Evolutionary conservation across 495 filamentous ascomycete species (phyloP), one percentile per base, ranked within the genome.

Genomic region (Mycothermus thermophilus): DNA sequence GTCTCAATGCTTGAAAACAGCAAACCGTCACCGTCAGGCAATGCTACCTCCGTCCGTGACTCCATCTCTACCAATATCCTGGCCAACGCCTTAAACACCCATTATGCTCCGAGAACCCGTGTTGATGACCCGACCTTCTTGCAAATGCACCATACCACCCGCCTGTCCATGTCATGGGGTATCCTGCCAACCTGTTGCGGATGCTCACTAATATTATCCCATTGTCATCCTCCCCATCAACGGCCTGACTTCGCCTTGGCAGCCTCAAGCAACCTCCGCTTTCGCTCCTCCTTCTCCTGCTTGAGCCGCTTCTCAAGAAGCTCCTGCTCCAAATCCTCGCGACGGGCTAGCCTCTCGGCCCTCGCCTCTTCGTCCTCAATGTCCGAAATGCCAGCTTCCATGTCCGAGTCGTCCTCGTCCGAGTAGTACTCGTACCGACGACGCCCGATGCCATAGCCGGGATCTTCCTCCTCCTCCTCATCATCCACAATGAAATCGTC

Each of bases 371-470:
- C 74, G 21, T 66, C 62, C 23, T 75, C 63, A 11, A 77, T 69
- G 33, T 77, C 74, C 12, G 63, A 62, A 8, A 69, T 34, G 2
- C 69, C 71, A 4, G 73, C 74, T 47, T 77, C 74, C 74, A 77
- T 77, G 43, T 77, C 74, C 4, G 69, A 72, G 12, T 65, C 54
- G 6, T 56, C 46, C 5, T 49, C 45, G 28, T 25, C 15, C 1
- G 49, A 47, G 8, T 52, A 48, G 27, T 67, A 63, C 13, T 53
- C 43, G 21, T 45, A 46, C 17, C 37, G 16, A 8, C 41, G 47
- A 3, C n/a, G n/a, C n/a, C 48, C 49, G 28, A 44, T 49, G 16
- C 46, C 46, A 24, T 50, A 50, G 3, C 46, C 44, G 3, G 46
- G 46, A 17, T 24, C n/a, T 5, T 53, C 54, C 15, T 63, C 64